These are phyloP conservation scores for Mycena citricolor DNA, from an alignment of 1,284 basidiomycete species.

Conservation along the genomic window DNA sequence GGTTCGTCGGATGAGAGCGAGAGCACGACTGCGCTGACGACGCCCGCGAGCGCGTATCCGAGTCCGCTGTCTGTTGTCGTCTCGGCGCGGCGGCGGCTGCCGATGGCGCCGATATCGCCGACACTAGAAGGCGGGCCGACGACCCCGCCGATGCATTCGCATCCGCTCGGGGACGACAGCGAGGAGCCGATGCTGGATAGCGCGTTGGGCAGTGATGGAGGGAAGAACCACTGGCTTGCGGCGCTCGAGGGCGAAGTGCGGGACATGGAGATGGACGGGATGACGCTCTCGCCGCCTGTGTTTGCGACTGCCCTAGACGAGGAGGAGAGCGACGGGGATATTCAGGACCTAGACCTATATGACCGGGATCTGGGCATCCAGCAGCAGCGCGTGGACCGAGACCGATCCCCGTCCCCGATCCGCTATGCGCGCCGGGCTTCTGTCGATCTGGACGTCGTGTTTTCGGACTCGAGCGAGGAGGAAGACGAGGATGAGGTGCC, in stretches of 20 bases:
- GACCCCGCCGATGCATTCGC: constrained; percentile 21
- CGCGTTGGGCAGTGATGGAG: neutral
- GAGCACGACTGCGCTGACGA: constrained; percentile 16
- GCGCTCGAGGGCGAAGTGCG: constrained; percentile 22
- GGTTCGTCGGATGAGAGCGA: neutral
- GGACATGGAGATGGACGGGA: constrained; percentile 20
- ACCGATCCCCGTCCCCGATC: constrained; percentile 18
- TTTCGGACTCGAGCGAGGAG: constrained; percentile 20
- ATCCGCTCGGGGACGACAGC: constrained; percentile 19
- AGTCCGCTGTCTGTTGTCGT: neutral
- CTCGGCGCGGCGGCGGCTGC: neutral
- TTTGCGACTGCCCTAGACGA: constrained; percentile 11
- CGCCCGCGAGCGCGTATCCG: constrained; percentile 5
- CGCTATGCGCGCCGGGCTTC: constrained; percentile 18
- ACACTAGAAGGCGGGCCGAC: neutral
- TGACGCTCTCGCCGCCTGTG: constrained; percentile 15
- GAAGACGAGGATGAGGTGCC: constrained; percentile 3
- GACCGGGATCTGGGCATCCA: constrained; percentile 13
- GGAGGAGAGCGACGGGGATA: constrained; percentile 1
- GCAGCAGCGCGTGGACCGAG: neutral
- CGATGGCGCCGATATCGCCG: constrained; percentile 1
- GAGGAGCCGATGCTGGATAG: constrained; percentile 12
- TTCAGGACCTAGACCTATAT: constrained; percentile 9
- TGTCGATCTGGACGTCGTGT: constrained; percentile 16
- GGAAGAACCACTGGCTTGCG: constrained; percentile 12